Base-by-base conservation (phyloP, 2,329 filamentous ascomycete genomes). In the Podosphaera xanthii region DNA sequence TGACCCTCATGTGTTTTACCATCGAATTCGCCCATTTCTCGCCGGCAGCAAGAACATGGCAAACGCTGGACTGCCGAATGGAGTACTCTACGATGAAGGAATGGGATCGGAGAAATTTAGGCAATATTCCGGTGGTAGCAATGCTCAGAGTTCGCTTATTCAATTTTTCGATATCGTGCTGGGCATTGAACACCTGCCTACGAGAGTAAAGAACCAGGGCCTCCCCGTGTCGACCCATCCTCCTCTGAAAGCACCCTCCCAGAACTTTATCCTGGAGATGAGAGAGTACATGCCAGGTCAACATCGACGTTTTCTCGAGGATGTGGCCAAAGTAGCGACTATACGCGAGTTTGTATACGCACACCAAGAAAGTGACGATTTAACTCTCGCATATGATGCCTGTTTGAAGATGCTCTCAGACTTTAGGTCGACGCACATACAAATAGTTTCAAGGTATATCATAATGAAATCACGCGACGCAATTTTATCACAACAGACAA, bases 211-310 rank as follows among this genome's bases (percentile, higher is more conserved):
- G 70, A 73, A 73, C 22, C 74, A 75, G 58, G 71, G 71, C 31
- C 68, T 72, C 0, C 73, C 75, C 42, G 3, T 42, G 10, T 30
- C 14, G 22, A 14, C 35, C 8, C 30, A 14, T 12, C 36, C 36
- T 40, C 5, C 36, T 5, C 5, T 6, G 10, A 40, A 40, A 6
- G 10, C 36, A 40, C 77, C 81, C 4, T 76, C 78, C 48, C 82
- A 95, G 72, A 94, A 92, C 67, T 98, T 98, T 73, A 91, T 98
- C 68, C 82, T 86, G 68, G 92, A 98, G 64, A 98, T 98, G 92
- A 85, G 91, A 60, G 80, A 80, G 53, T 98, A 98, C 72, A 98
- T 98, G 92, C 92, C 92, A 0, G 91, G 89, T 0, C 81, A 86
- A 0, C 92, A 98, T 68, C 85, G 89, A 2, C 83, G 86, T 48